Percentiles rank a stretch among this genome's conserved stretches.
Evolutionary conservation across 2,329 filamentous ascomycete genomes (phyloP).

Genomic region (Stagonosporopsis chrysanthemi): DNA sequence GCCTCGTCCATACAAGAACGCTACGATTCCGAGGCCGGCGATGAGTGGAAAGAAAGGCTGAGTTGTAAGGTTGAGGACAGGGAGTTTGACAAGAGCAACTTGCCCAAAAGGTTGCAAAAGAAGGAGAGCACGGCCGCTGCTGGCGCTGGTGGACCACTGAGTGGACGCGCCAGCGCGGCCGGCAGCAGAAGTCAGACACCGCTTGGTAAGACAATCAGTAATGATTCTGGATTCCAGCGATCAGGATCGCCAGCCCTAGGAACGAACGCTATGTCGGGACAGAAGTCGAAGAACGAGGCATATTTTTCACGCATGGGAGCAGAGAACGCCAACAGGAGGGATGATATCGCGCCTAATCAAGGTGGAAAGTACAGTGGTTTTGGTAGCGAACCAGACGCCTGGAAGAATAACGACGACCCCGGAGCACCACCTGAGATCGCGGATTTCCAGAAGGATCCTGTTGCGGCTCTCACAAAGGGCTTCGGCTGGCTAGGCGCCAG

Average conservation of each 20-base stretch:
- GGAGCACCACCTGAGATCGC: slow-evolving; percentile 73
- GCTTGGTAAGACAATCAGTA: slow-evolving; percentile 45
- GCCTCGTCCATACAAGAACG: slow-evolving; percentile 88
- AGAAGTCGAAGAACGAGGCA: slow-evolving; percentile 76
- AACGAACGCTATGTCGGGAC: slow-evolving; percentile 47
- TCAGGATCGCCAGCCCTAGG: slow-evolving; percentile 50
- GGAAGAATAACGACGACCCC: slow-evolving; percentile 50
- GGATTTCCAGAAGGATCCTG: slow-evolving; percentile 88
- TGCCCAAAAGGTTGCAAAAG: slow-evolving; percentile 59
- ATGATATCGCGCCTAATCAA: slow-evolving; percentile 80
- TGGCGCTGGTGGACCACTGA: slow-evolving; percentile 37
- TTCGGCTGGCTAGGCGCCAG: slow-evolving; percentile 94
- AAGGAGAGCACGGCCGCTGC: slow-evolving; percentile 38
- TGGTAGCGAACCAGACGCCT: slow-evolving; percentile 74
- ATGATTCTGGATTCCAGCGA: slow-evolving; percentile 41
- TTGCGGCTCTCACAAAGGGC: slow-evolving; percentile 86
- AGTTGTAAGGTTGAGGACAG: slow-evolving; percentile 85
- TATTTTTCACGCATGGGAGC: slow-evolving; percentile 88
- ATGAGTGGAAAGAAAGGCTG: slow-evolving; percentile 93
- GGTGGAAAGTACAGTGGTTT: slow-evolving; percentile 94
- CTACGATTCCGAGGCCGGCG: slow-evolving; percentile 87
- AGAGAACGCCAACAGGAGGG: slow-evolving; percentile 80
- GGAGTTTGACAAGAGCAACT: slow-evolving; percentile 77
- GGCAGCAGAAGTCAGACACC: slow-evolving; percentile 51
- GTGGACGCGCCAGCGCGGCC: slow-evolving; percentile 46